Evolutionary conservation across 805 yeast genomes (phyloP), one percentile per base, ranked within the genome.

Genomic region (Aciculoconidium aculeatum): DNA sequence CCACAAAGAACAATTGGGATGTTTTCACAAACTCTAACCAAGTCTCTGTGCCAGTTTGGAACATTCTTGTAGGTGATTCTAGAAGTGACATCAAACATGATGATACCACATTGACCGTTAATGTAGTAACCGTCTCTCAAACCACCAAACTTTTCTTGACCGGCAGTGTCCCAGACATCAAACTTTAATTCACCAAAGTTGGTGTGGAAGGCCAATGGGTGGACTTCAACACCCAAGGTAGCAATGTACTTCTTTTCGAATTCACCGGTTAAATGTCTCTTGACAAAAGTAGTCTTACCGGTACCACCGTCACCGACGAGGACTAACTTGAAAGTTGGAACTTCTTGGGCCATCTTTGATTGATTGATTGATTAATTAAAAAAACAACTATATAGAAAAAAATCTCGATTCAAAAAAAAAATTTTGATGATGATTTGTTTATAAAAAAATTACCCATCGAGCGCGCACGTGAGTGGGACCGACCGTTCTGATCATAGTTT

Each of bases 301-400:
- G 98, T 92, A 79, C 99, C 99, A 76, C 99, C 99, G 62, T 92
- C 99, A 64, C 99, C 99, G 69, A 92, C 98, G 57, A 92, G 80
- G 54, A 92, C 99, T 65, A 92, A 79, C 75, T 92, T 92, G 70
- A 92, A 92, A 47, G 95, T 85, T 50, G 98, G 97, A 65, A 87
- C 94, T 72, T 77, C 80, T 54, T 67, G 69, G 25, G 43, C 84
- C 79, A 77, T 44, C 36, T 61, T 36, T 34, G 37, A 32, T 36
- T 41, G 37, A 33, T 34, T 34, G 37, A 33, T 34, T 34, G 33
- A 36, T 31, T 23, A 19, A 17, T 25, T 11, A 24, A 25, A 19
- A 27, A 27, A 27, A 27, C 23, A 25, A 25, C 28, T 21, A 17
- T 21, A 19, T 21, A 25, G 26, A 21, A 31, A 27, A 22, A 15